Percentiles rank a stretch among this genome's conserved stretches.
phyloP scores from a whole-genome alignment of 495 filamentous ascomycete species.

The Extremus antarcticus region DNA sequence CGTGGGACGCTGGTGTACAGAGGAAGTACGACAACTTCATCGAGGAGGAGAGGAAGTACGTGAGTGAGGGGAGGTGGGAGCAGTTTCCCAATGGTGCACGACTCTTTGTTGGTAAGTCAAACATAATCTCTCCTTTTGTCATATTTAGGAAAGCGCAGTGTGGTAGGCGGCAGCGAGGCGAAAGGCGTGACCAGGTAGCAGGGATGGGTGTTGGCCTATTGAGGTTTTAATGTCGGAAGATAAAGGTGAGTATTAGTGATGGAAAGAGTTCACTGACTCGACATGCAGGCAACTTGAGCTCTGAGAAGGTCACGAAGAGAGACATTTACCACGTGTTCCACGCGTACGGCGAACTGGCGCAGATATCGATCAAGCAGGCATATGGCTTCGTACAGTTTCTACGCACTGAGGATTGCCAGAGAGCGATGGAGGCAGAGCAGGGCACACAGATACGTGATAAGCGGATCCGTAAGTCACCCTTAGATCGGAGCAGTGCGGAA shows the following conservation, averaged over 20 bases:
- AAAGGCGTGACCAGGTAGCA: not conserved
- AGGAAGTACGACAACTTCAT: conserved; percentile 76
- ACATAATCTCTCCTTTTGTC: not conserved
- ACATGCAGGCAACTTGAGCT: conserved; percentile 74
- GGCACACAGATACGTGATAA: conserved; percentile 67
- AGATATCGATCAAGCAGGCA: conserved; percentile 92
- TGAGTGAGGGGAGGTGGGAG: conserved; percentile 87
- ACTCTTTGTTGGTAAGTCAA: conserved; percentile 76
- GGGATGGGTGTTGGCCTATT: not conserved
- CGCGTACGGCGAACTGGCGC: conserved; percentile 75
- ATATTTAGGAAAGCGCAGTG: not conserved
- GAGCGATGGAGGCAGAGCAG: conserved; percentile 66
- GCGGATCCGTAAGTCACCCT: conserved; percentile 70
- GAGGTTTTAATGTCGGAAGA: not conserved
- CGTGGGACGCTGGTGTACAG: conserved; percentile 52
- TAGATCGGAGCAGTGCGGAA: not conserved
- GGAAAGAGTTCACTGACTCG: not conserved
- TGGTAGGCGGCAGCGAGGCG: not conserved
- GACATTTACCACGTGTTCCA: conserved; percentile 87
- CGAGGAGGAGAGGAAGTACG: conserved; percentile 64
- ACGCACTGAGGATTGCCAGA: conserved; percentile 57
- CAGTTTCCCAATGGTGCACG: conserved; percentile 76
- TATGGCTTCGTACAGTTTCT: conserved; percentile 97
- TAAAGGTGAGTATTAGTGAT: not conserved
- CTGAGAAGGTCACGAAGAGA: conserved; percentile 83